Evolutionary conservation across 176 grass and related monocot genomes (phyloP), one percentile per base, ranked within the genome.

Genomic region (sorghum (Sorghum bicolor)): DNA sequence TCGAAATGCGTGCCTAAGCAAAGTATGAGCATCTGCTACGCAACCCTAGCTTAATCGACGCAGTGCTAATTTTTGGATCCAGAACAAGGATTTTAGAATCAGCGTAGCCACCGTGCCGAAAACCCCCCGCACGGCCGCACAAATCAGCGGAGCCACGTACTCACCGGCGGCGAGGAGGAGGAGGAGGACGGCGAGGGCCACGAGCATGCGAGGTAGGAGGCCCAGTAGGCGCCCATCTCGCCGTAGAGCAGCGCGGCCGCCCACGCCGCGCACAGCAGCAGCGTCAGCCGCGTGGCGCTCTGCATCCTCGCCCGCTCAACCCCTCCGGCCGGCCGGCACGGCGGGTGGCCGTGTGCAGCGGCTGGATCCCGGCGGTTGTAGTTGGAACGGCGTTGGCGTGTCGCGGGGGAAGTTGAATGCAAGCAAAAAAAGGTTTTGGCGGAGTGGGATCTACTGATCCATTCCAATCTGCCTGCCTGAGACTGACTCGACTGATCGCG

Each of bases 211-310:
- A 87, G 92, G 83, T 85, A 86, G 32, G 96, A 76, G 64, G 82
- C 71, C 96, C 96, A 98, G 83, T 92, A 95, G 70, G 96, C 41
- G 64, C 85, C 62, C 89, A 90, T 92, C 91, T 98, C 96, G 67
- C 96, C 96, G 58, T 93, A 98, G 77, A 98, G 82, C 76, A 98
- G 82, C 40, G 93, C 87, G 20, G 82, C 82, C 19, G 83, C 89
- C 96, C 96, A 98, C 67, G 90, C 80, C 63, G 93, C 85, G 82
- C 92, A 91, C 71, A 98, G 96, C 68, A 93, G 87, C 39, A 98
- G 73, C 22, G 96, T 94, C 76, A 95, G 77, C 72, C 77, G 87
- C 93, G 86, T 89, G 72, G 86, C 85, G 87, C 91, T 94, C 85
- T 84, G 86, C 85, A 98, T 88, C 79, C 65, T 55, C 70, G 17